Evolutionary conservation across 1,284 basidiomycete species (phyloP).

Genomic region (Rhizoctonia solani): DNA sequence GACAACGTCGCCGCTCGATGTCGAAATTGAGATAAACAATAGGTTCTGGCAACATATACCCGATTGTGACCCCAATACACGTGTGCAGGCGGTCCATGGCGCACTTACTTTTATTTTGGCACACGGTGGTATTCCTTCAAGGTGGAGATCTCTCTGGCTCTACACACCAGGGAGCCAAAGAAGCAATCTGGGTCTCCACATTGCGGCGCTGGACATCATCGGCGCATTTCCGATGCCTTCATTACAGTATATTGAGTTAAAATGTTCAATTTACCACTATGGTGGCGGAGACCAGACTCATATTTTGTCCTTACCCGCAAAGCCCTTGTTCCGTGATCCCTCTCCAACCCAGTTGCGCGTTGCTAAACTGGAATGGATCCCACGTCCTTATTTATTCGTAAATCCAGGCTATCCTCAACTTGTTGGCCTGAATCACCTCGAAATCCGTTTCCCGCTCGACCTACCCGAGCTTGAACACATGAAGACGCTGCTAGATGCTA

Average conservation of each 20-base stretch:
- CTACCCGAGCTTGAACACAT: background rate
- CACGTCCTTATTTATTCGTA: slow-evolving; percentile 8
- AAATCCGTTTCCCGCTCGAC: background rate
- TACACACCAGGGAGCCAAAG: no score
- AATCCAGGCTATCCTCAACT: slow-evolving; percentile 7
- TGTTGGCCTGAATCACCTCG: background rate
- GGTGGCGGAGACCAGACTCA: background rate
- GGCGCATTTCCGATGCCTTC: background rate
- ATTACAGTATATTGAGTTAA: background rate
- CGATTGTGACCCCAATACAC: no score
- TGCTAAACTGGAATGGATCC: background rate
- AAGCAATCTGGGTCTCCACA: no score
- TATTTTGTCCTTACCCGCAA: background rate
- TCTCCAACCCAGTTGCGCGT: background rate
- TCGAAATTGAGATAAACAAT: slow-evolving; percentile 8
- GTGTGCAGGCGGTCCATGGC: background rate
- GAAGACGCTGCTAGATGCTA: background rate
- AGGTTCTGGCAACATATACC: background rate
- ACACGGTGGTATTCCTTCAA: slow-evolving; percentile 9
- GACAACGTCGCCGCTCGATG: background rate
- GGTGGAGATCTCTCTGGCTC: slow-evolving; percentile 2
- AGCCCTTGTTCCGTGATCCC: background rate
- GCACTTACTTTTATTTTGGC: slow-evolving; percentile 5
- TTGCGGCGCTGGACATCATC: background rate
- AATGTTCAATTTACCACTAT: background rate